Base-by-base conservation (phyloP, 331 rosid species). In the Telfairia occidentalis region DNA sequence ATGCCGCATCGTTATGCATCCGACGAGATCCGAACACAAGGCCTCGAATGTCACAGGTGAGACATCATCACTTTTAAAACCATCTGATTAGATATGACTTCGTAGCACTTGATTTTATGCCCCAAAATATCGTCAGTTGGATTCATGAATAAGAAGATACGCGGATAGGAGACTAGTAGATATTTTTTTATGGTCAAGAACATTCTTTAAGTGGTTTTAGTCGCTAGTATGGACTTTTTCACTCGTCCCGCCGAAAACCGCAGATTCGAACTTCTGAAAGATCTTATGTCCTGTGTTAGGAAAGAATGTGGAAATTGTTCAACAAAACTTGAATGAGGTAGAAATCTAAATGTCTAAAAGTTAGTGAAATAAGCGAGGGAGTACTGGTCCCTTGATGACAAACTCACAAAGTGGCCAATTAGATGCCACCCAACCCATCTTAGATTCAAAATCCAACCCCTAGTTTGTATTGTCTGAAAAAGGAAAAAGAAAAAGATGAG, bases 31-130 rank as follows among this genome's bases (percentile, higher is more conserved):
- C 97, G 35, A 94, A 90, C 75, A 78, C 82, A n/a, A 84, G 99
- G 85, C 99, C 99, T 28, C 96, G 97, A 21, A 92, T 95, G 96
- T 95, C 99, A 40, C 99, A 92, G 97, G 99, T 76, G 9, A 76
- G 78, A 24, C 13, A 75, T 10, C 13, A 75, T 10, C 37, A 57
- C 43, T 19, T 42, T 19, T 42, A 26, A 45, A 69, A 69, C 66
- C 32, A 38, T 69, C 35, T 26, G 1, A 42, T 12, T 26, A 69
- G 24, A 67, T 26, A 74, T 26, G 2, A 29, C 15, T 29, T 29
- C 23, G 0, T 42, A 74, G 53, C 7, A 12, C 52, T 21, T 38
- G 10, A 0, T 55, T 13, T 16, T 45, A 2, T 26, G 43, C 24
- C 35, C 4, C 3, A 0, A 21, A 13, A 26, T 16, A 42, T 43